Base-by-base conservation (phyloP, 1,139 yeast genomes). In the Blastobotrys illinoisensis region DNA sequence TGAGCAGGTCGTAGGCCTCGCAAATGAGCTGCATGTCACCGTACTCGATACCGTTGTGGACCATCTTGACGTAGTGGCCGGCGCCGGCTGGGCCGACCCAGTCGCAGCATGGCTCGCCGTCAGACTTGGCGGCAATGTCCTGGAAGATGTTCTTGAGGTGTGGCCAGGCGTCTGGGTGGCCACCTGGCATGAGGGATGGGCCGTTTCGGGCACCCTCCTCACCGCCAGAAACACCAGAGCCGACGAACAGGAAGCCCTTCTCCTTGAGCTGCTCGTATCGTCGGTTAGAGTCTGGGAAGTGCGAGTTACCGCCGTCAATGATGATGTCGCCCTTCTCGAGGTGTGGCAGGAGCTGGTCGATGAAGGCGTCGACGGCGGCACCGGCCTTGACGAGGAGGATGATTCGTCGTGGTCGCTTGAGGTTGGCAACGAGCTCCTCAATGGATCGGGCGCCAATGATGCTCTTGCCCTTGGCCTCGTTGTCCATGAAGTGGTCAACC, bases 191-290 rank as follows among this genome's bases (percentile, higher is more conserved):
- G 77, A 93, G 82, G 62, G 98, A 91, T 61, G 99, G 99, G 72
- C 99, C 99, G 75, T 88, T 82, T 79, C 99, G 89, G 68, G 99
- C 99, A 82, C 99, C 99, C 76, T 93, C 99, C 79, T 93, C 99
- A 80, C 99, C 99, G 78, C 99, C 99, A 67, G 98, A 93, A 62
- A 93, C 99, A 86, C 99, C 99, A 61, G 97, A 89, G 69, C 99
- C 99, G 63, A 93, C 99, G 68, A 90, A 93, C 64, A 85, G 79
- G 71, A 91, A 85, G 51, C 96, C 98, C 81, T 91, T 85, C 60
- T 76, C 77, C 75, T 88, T 85, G 74, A 93, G 83, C 70, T 89
- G 96, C 56, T 81, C 95, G 80, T 77, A 89, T 78, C 99, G 89
- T 79, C 99, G 90, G 86, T 90, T 90, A 58, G 97, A 75, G 78